Evolutionary conservation across 805 yeast species (phyloP).

Genomic region (Torulaspora franciscae): DNA sequence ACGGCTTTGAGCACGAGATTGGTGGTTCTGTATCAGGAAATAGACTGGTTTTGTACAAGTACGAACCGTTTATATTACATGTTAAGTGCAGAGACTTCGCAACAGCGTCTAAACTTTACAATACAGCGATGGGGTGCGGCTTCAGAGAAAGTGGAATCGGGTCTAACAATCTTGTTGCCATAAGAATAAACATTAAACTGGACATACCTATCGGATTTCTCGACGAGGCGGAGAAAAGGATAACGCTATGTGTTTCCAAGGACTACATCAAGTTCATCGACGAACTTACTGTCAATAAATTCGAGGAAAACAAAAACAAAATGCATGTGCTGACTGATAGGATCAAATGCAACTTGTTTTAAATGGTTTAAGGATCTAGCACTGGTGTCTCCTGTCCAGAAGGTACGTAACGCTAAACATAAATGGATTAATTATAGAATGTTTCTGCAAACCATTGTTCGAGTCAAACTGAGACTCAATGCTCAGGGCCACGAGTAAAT

Average conservation of each 20-base stretch:
- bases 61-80: conserved; percentile 81
- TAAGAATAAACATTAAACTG: conserved; percentile 59
- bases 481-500: conserved; percentile 6
- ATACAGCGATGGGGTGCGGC: conserved; percentile 77
- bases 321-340: conserved; percentile 45
- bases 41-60: conserved; percentile 66
- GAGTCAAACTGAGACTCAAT: too few relatives aligned
- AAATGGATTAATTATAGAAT: neutral
- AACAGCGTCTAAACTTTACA: conserved; percentile 57
- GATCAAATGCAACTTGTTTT: conserved; percentile 37
- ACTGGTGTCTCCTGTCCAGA: neutral
- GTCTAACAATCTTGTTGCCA: conserved; percentile 68
- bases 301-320: conserved; percentile 58
- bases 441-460: neutral
- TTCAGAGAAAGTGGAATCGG: conserved; percentile 87
- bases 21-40: conserved; percentile 23
- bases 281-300: conserved; percentile 54
- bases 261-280: conserved; percentile 51
- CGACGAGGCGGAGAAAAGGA: conserved; percentile 28
- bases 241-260: conserved; percentile 45
- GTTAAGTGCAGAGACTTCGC: conserved; percentile 65
- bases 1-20: conserved; percentile 2
- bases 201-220: conserved; percentile 73
- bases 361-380: neutral
- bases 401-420: neutral